Base-by-base conservation (phyloP, 164 flowering plant genomes). In the Euptelea pleiosperma region DNA sequence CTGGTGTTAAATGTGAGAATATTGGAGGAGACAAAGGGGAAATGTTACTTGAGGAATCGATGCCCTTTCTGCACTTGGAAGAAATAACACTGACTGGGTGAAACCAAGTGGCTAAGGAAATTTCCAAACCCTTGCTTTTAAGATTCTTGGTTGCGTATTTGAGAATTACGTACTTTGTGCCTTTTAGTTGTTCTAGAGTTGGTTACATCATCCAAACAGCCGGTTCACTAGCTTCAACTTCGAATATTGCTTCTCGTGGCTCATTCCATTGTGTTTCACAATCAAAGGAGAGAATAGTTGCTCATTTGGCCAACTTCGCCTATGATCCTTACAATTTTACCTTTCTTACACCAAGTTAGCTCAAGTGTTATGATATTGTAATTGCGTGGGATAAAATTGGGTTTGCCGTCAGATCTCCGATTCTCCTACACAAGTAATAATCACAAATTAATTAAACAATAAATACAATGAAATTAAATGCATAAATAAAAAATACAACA, bases 261-360 rank as follows among this genome's bases (percentile, higher is more conserved):
- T 60, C 7, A 1, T n/a, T 63, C 14, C 43, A 8, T 59, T 70
- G 18, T 64, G 21, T 51, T 73, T 52, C 82, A 86, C 89, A 83
- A 63, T 57, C 79, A 21, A 90, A 81, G 65, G 96, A 88, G 74
- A 84, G 60, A 68, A 70, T 82, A 44, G 94, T 67, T 65, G 91
- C 97, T 31, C 81, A 86, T 74, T 75, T 93, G 71, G 96, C 85
- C 14, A 93, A 93, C 71, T 90, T 93, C 66, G 89, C 96, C 0
- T 93, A 90, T 76, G 98, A 90, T 74, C 97, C 98, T 41, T 93
- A 79, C 75, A 93, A 90, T 47, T 87, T 77, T 55, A 42, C 78
- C 19, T 84, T 81, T 75, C 58, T 93, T n/a, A 44, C 89, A 92
- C 40, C 93, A 84, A 90, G 94, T n/a, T n/a, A n/a, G n/a, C n/a